Base-by-base conservation (phyloP, 2,329 filamentous ascomycete genomes). In the Xylaria sp. region DNA sequence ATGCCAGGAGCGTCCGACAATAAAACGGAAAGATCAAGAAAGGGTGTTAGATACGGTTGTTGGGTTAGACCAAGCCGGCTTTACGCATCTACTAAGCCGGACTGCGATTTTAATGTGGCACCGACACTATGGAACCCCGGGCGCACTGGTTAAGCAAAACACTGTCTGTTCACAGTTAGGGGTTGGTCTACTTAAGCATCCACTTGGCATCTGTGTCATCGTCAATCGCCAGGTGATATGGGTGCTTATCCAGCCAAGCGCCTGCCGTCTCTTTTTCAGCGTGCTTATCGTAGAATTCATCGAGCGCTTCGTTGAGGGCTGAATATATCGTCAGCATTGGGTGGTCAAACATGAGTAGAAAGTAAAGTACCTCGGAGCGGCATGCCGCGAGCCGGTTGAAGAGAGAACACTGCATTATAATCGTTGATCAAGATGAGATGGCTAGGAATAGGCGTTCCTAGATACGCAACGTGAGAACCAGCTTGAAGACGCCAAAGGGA, bases 261-360 rank as follows among this genome's bases (percentile, higher is more conserved):
- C 41, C 48, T 28, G 9, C 58, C 46, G 18, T 52, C 20, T 51
- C 46, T 18, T 41, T 41, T n/a, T 52, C 4, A 6, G 46, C 59
- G 48, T 52, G n/a, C 13, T 62, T 52, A 5, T 20, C 44, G 48
- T 28, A 52, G 13, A 52, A 52, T 39, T 52, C 59, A 41, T 62
- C 34, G 18, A 62, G 48, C 13, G n/a, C 13, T 54, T 25, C 13
- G n/a, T 52, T 62, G 0, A 62, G 48, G 9, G 37, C 55, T 57
- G 20, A 0, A 18, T 10, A 25, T 20, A 57, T 57, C 37, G 28
- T 23, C 20, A 57, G 34, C n/a, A 13, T 39, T 9, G 54, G 13
- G 54, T 6, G 18, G 41, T n/a, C 18, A 46, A 18, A 18, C 5
- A 18, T 18, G 41, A 46, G 18, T 7, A n/a, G 13, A 46, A n/a